phyloP scores from a whole-genome alignment of 495 filamentous ascomycete species.

The Tuber magnatum region DNA sequence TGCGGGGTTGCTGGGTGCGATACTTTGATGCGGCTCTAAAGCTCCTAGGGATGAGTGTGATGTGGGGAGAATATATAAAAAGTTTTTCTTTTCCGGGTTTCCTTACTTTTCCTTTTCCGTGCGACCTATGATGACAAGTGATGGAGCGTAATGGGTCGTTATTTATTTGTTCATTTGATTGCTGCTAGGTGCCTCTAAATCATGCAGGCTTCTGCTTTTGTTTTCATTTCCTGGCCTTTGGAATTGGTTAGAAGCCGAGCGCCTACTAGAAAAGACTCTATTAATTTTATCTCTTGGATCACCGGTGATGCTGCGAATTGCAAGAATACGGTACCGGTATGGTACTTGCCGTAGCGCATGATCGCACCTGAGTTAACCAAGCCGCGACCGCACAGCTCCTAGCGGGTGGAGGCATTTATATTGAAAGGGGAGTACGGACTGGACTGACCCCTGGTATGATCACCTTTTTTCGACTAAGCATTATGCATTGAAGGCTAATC shows the following conservation, averaged over 20 bases:
- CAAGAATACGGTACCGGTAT: background rate
- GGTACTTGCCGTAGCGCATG: background rate
- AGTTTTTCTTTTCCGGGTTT: background rate
- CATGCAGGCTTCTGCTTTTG: background rate
- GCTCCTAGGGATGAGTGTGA: background rate
- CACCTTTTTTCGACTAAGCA: background rate
- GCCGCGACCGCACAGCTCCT: background rate
- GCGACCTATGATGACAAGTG: background rate
- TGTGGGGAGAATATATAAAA: conserved; percentile 4
- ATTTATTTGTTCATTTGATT: background rate
- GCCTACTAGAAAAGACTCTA: background rate
- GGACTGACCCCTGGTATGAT: background rate
- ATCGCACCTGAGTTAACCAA: background rate
- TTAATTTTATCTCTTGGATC: background rate
- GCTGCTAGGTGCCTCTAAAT: background rate
- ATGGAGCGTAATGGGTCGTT: background rate
- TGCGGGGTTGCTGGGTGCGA: background rate
- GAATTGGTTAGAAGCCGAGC: background rate
- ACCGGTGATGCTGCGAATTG: background rate
- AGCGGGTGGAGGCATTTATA: background rate
- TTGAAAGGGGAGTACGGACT: background rate
- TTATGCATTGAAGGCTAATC: background rate
- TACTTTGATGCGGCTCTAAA: background rate
- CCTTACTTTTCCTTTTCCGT: background rate
- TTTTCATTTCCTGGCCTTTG: background rate